These are phyloP conservation scores for Aureobasidium sp. DNA, from an alignment of 2,329 filamentous ascomycete species.

Conservation along the genomic window DNA sequence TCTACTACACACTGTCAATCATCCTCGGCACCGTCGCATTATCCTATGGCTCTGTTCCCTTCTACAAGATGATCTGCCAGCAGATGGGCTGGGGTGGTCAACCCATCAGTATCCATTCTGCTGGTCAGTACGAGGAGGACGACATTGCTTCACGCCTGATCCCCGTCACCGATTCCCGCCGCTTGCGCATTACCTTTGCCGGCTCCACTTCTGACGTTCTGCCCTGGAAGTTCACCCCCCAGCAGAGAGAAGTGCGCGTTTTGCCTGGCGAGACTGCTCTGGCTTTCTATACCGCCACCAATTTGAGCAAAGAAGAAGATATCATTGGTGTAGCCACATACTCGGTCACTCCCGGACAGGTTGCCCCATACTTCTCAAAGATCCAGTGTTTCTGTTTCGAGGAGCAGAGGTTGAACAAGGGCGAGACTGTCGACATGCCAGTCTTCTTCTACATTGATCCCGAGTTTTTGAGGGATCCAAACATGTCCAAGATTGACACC, in stretches of 20 bases:
- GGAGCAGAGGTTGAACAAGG: conserved; percentile 84
- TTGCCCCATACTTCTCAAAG: conserved; percentile 97
- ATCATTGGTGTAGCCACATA: conserved; percentile 98
- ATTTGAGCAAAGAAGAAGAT: conserved; percentile 71
- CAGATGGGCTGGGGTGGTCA: conserved; percentile 89
- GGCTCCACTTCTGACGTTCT: conserved; percentile 90
- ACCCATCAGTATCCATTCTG: conserved; percentile 67
- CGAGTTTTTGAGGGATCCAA: conserved; percentile 83
- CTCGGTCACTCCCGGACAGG: conserved; percentile 90
- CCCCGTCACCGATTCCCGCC: conserved; percentile 72
- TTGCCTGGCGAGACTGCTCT: conserved; percentile 93
- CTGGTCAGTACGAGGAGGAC: conserved; percentile 44
- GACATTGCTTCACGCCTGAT: conserved; percentile 60
- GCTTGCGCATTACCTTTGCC: conserved; percentile 92
- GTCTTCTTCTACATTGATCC: conserved; percentile 99
- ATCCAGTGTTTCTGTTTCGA: conserved; percentile 99
- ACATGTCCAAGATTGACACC: conserved; percentile 89
- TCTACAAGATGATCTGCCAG: conserved; percentile 81
- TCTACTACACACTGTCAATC: conserved; percentile 68
- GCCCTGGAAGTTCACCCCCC: conserved; percentile 94
- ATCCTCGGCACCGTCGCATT: conserved; percentile 74
- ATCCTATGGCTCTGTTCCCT: conserved; percentile 74
- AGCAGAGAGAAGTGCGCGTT: conserved; percentile 93
- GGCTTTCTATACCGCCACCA: conserved; percentile 96
- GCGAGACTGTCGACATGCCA: conserved; percentile 98